Base-by-base conservation (phyloP, 2,329 filamentous ascomycete genomes). In the Zasmidium angulare region DNA sequence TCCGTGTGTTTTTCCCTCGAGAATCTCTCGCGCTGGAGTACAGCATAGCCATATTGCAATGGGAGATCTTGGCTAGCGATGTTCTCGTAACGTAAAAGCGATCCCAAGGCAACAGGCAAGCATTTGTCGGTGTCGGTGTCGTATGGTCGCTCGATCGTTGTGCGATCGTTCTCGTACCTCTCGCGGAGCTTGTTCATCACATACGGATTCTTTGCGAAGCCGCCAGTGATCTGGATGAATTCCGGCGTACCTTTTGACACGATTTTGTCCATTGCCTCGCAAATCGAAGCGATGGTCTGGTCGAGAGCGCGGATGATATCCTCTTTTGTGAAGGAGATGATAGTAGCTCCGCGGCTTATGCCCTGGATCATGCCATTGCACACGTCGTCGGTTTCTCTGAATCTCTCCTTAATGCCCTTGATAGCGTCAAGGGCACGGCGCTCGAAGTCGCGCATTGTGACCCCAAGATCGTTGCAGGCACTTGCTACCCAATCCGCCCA, bases 181-280 rank as follows among this genome's bases (percentile, higher is more conserved):
- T 36, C 7, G 1, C 47, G 50, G 10, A 65, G 7, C 14, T 22
- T 36, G 11, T 51, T 40, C 56, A 59, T 63, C 17, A 63, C 22
- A 22, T 65, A 63, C 2, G 19, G 9, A 23, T 46, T 50, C 17
- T 56, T 63, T 1, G 60, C 53, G 12, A 63, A 59, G 1, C 60
- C 63, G 3, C 63, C 60, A 0, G 58, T 61, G 1, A 63, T 21
- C 6, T 26, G 21, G n/a, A 65, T 62, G 7, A 62, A 21, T 2
- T 55, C 22, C 1, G 57, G 56, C 21, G 19, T 7, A 4, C 14
- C 2, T n/a, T 49, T 22, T 9, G 7, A 12, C 10, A 49, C 46
- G 12, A 43, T 47, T 12, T 22, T 48, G 11, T 64, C 51, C 26
- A 62, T 56, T 10, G 40, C 12, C 10, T 1, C n/a, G 24, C 31